These are phyloP conservation scores for Bremia lactucae DNA, from an alignment of 352 stramenopile species.

Conservation along the genomic window DNA sequence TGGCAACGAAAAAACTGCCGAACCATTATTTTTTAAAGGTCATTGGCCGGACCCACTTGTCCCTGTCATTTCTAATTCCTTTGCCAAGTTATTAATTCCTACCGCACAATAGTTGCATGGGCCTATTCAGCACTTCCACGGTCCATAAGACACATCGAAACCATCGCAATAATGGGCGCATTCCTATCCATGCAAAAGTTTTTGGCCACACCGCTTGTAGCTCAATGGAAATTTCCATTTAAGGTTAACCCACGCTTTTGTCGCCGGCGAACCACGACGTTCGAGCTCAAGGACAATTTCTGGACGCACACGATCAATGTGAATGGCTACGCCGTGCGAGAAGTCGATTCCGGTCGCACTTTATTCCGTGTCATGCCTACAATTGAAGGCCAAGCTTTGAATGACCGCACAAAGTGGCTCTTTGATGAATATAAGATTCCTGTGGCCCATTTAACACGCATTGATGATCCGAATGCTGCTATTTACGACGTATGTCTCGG, in stretches of 20 bases:
- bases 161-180: conserved; percentile 8
- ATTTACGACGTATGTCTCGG: conserved; percentile 29
- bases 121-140: conserved; percentile 1
- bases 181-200: conserved; percentile 25
- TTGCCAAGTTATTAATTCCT: too few relatives aligned
- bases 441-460: conserved; percentile 18
- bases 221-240: conserved; percentile 37
- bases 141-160: background rate
- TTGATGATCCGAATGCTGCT: conserved; percentile 6
- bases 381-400: conserved; percentile 13
- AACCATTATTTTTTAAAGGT: too few relatives aligned
- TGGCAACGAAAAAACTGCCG: too few relatives aligned
- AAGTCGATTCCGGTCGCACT: conserved; percentile 15
- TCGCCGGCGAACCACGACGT: conserved; percentile 18
- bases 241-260: conserved; percentile 34
- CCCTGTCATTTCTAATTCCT: too few relatives aligned
- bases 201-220: conserved; percentile 19
- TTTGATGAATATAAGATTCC: conserved; percentile 31
- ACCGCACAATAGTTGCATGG: background rate
- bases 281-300: conserved; percentile 34
- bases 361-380: conserved; percentile 24
- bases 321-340: conserved; percentile 21
- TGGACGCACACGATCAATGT: conserved; percentile 22
- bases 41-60: too few relatives aligned
- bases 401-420: conserved; percentile 27